These are phyloP conservation scores for Microdochium nivale DNA, from an alignment of 2,329 filamentous ascomycete species.

Conservation along the genomic window DNA sequence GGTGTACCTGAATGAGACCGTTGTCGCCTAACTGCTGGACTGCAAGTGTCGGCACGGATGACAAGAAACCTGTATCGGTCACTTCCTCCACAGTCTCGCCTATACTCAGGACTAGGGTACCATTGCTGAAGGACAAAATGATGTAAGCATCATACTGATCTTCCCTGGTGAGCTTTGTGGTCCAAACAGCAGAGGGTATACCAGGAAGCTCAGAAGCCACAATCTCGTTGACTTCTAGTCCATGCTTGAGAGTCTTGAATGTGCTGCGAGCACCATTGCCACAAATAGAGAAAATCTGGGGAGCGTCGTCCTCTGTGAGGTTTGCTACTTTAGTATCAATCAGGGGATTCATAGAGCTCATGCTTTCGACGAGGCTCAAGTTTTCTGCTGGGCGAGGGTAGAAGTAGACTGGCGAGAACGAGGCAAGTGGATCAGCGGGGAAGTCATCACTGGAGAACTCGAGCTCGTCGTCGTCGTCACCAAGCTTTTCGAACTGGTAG, in stretches of 20 bases:
- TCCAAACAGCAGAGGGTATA: slow-evolving; percentile 90
- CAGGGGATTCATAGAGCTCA: slow-evolving; percentile 83
- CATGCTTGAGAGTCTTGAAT: slow-evolving; percentile 88
- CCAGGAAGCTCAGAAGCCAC: slow-evolving; percentile 89
- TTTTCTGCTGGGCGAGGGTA: slow-evolving; percentile 73
- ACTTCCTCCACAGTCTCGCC: slow-evolving; percentile 96
- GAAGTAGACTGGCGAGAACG: slow-evolving; percentile 78
- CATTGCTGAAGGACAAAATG: slow-evolving; percentile 84
- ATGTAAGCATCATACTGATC: slow-evolving; percentile 93
- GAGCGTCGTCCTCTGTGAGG: slow-evolving; percentile 82
- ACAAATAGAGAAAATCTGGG: slow-evolving; percentile 90
- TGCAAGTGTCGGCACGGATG: slow-evolving; percentile 79
- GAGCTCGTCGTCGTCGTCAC: slow-evolving; percentile 85
- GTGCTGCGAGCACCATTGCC: slow-evolving; percentile 82
- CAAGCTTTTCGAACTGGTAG: slow-evolving; percentile 95
- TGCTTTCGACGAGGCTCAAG: slow-evolving; percentile 72
- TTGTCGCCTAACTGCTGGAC: slow-evolving; percentile 93
- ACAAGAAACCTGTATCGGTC: slow-evolving; percentile 84
- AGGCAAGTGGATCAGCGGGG: slow-evolving; percentile 62
- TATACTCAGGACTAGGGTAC: slow-evolving; percentile 86
- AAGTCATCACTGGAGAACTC: slow-evolving; percentile 81
- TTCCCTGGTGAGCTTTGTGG: slow-evolving; percentile 71
- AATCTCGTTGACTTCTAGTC: slow-evolving; percentile 86
- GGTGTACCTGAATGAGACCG: slow-evolving; percentile 87
- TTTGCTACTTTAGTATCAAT: slow-evolving; percentile 90